phyloP scores from a whole-genome alignment of 169 alveolate species.

The Amoebophrya sp. region DNA sequence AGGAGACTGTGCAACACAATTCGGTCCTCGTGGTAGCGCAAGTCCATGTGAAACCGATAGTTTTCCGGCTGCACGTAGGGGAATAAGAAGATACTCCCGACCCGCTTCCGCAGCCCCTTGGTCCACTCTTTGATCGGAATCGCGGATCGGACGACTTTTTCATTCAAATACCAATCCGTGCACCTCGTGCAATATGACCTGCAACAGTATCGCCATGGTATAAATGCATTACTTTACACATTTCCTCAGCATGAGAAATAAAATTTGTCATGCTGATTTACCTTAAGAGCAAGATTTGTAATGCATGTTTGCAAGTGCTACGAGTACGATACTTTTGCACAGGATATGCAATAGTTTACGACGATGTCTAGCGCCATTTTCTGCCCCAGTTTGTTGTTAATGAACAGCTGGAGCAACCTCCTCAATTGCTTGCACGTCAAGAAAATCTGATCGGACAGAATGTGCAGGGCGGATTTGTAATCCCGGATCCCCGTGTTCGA shows the following conservation, averaged over 20 bases:
- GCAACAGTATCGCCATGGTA: no score
- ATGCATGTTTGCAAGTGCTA: no score
- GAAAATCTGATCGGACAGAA: background rate
- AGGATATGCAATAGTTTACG: no score
- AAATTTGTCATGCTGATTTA: no score
- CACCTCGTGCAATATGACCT: background rate
- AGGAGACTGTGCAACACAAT: background rate
- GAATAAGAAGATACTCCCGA: background rate
- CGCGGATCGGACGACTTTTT: background rate
- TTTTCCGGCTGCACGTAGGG: background rate
- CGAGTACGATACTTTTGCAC: no score
- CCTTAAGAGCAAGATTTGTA: no score
- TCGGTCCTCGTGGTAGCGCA: constrained; percentile 16
- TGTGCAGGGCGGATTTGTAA: background rate
- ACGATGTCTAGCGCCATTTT: no score
- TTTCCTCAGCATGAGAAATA: no score
- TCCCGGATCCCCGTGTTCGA: background rate
- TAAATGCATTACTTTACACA: no score
- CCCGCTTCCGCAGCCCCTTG: background rate
- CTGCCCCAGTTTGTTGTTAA: no score
- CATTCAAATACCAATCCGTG: background rate
- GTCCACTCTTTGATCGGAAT: background rate
- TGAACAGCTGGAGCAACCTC: background rate
- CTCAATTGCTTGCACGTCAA: background rate
- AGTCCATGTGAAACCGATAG: background rate